Conservation (phyloP, 108 stramenopile genomes). For the Aurantiochytrium sp. region DNA sequence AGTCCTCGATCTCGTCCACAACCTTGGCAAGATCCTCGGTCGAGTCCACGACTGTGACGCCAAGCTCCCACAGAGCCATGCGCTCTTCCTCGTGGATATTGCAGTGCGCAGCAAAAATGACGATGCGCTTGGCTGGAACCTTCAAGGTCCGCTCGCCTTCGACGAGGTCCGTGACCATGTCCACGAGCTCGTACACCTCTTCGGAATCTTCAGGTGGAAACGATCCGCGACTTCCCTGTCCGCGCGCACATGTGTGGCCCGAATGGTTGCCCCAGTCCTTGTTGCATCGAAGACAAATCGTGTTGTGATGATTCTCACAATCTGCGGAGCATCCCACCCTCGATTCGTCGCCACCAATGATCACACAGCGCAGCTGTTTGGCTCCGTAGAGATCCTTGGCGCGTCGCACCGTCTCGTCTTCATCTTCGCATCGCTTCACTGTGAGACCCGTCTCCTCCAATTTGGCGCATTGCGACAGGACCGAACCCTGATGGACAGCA, state of each 20-base stretch:
- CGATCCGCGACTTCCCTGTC: neutral
- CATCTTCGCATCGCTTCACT: slow-evolving; percentile 6
- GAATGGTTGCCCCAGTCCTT: neutral
- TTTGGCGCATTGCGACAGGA: slow-evolving; percentile 1
- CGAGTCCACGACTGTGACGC: slow-evolving; percentile 4
- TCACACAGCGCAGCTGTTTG: slow-evolving; percentile 24
- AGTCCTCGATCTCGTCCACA: neutral
- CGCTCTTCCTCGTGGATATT: slow-evolving; percentile 17
- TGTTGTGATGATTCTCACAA: slow-evolving; percentile 8
- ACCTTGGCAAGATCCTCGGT: slow-evolving; percentile 13
- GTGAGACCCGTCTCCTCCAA: slow-evolving; percentile 25
- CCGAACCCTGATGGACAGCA: neutral
- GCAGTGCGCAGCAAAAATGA: slow-evolving; percentile 19
- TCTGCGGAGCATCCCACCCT: neutral
- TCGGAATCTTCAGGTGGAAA: neutral
- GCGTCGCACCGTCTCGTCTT: slow-evolving; percentile 15
- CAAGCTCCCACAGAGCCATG: slow-evolving; percentile 21
- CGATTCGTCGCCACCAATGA: slow-evolving; percentile 26
- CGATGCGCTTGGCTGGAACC: slow-evolving; percentile 18
- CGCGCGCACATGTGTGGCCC: neutral
- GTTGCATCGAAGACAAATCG: slow-evolving; percentile 17
- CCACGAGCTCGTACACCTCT: neutral
- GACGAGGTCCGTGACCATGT: neutral
- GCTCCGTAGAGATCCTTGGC: neutral
- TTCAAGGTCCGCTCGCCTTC: neutral